These are phyloP conservation scores for Pseudozyma sp. DNA, from an alignment of 1,284 basidiomycete species.

Conservation along the genomic window DNA sequence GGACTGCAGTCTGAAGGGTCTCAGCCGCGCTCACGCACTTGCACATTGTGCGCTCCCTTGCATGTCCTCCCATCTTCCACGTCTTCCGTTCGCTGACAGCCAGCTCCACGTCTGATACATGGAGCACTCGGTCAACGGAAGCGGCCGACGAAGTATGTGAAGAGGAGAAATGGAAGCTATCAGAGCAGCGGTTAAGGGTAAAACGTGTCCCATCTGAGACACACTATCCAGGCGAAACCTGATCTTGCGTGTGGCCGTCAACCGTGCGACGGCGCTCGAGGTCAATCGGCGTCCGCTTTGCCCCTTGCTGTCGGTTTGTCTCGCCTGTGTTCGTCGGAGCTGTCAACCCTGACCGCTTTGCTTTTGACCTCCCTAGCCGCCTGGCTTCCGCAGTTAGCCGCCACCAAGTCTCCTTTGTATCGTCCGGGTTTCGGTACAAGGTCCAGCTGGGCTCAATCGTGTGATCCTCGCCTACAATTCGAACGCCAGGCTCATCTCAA, in stretches of 20 bases:
- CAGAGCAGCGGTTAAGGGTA: no score
- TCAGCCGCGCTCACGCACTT: not conserved
- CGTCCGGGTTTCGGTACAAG: not conserved
- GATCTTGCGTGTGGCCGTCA: no score
- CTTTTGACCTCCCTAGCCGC: not conserved
- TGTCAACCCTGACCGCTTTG: not conserved
- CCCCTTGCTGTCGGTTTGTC: constrained; percentile 13
- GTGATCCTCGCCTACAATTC: not conserved
- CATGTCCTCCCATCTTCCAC: not conserved
- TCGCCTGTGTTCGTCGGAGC: constrained; percentile 6
- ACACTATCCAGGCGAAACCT: no score
- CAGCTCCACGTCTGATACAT: no score
- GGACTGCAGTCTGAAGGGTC: not conserved
- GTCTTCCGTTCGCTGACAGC: not conserved
- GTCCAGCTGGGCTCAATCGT: not conserved
- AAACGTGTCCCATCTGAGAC: no score
- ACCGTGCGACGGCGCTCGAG: no score
- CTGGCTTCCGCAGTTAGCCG: not conserved
- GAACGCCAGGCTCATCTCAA: not conserved
- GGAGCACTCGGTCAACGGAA: no score
- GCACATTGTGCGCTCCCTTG: not conserved
- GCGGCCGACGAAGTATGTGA: no score
- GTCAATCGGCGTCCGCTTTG: not conserved
- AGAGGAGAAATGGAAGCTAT: no score
- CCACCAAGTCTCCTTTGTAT: not conserved